Evolutionary conservation across 257 asterid species (phyloP).

Genomic region (Sherardia arvensis): DNA sequence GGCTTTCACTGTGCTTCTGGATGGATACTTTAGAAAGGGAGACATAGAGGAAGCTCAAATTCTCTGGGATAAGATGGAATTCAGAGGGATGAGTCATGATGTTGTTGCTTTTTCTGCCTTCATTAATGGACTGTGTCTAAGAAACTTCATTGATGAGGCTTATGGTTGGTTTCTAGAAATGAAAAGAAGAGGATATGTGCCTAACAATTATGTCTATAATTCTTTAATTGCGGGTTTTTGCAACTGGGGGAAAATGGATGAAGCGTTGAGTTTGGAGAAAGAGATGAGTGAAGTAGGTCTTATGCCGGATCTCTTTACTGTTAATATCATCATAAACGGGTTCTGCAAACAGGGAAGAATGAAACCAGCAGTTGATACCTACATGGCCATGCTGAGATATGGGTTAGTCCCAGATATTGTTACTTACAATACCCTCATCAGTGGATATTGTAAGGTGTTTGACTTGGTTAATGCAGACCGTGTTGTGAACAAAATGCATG

Average conservation of each 20-base stretch:
- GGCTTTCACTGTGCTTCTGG: conserved; percentile 71
- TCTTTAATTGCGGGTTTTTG: conserved; percentile 77
- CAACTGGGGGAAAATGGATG: conserved; percentile 42
- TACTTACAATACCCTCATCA: conserved; percentile 80
- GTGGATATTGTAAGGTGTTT: conserved; percentile 70
- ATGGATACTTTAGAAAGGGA: conserved; percentile 67
- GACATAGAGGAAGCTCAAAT: conserved; percentile 55
- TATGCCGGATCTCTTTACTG: conserved; percentile 63
- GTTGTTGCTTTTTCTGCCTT: conserved; percentile 85
- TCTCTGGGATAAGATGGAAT: conserved; percentile 78
- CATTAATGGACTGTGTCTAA: conserved; percentile 59
- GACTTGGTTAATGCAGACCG: conserved; percentile 65
- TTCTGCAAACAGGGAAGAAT: conserved; percentile 78
- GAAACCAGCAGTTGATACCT: conserved; percentile 61
- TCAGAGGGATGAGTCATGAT: conserved; percentile 69
- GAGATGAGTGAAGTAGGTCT: conserved; percentile 75
- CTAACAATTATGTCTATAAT: conserved; percentile 74
- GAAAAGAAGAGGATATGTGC: conserved; percentile 58
- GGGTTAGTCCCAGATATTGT: conserved; percentile 68
- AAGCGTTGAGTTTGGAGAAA: conserved; percentile 54
- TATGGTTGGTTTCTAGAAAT: conserved; percentile 37
- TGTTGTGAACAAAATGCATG: conserved; percentile 42
- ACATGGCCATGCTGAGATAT: conserved; percentile 41
- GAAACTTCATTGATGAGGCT: conserved; percentile 62
- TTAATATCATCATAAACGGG: conserved; percentile 69